phyloP scores from a whole-genome alignment of 495 filamentous ascomycete genomes.

The Staphylotrichum longicolle region DNA sequence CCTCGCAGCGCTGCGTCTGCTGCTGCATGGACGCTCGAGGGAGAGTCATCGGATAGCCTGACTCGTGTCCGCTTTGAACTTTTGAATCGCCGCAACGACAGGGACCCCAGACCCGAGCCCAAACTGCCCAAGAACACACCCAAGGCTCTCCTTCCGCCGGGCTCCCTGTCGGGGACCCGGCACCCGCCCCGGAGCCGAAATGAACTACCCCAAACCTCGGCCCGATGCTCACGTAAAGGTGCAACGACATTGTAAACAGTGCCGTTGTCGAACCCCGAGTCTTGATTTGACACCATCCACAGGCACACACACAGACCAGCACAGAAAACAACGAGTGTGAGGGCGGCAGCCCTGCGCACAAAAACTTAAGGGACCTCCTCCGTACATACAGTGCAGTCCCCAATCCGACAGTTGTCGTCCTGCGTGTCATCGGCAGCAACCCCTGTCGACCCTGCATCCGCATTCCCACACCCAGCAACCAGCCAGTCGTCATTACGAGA shows the following conservation, averaged over 20 bases:
- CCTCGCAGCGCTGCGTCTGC: constrained; percentile 14
- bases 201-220: neutral
- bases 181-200: neutral
- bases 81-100: no score
- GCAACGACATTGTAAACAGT: constrained; percentile 1
- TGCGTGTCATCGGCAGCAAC: neutral
- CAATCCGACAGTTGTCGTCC: no score
- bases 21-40: neutral
- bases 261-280: neutral
- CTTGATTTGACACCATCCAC: no score
- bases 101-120: no score
- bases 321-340: no score
- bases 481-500: neutral
- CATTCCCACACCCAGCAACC: constrained; percentile 28
- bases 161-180: neutral
- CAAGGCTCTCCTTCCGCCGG: no score
- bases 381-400: no score
- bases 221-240: neutral
- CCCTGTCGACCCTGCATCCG: constrained; percentile 16
- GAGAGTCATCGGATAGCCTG: neutral
- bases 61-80: no score
- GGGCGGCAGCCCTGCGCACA: no score
- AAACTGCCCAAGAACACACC: no score
- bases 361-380: no score
- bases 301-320: no score